A percentile compares a stretch with the other conserved stretches of the same genome.
phyloP scores from a whole-genome alignment of 495 filamentous ascomycete genomes.

The Penicillium tannophilum region DNA sequence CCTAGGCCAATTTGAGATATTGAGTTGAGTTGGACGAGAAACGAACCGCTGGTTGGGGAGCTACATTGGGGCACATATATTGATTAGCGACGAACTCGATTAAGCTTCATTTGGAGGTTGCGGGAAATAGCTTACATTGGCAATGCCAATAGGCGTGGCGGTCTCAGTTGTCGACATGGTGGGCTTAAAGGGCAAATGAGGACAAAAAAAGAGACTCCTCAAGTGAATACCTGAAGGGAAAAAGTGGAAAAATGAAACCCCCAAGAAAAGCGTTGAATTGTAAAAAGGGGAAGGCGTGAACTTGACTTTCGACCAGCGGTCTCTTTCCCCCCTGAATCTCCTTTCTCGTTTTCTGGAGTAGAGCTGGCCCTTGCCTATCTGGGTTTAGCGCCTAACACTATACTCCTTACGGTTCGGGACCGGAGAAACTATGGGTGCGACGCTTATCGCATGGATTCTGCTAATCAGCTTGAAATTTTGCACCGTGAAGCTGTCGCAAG shows the following conservation, averaged over 20 bases:
- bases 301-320: conserved; percentile 20
- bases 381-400: conserved; percentile 26
- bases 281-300: conserved; percentile 27
- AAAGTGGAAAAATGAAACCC: conserved; percentile 12
- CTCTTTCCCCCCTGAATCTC: conserved; percentile 38
- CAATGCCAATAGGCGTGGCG: conserved; percentile 97
- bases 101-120: conserved; percentile 1
- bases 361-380: conserved; percentile 35
- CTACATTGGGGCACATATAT: conserved; percentile 36
- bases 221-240: conserved; percentile 13
- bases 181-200: conserved; percentile 24
- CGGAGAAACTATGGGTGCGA: conserved; percentile 29
- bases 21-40: conserved; percentile 7
- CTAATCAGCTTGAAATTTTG: conserved; percentile 28
- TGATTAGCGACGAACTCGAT: conserved; percentile 21
- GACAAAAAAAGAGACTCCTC: conserved; percentile 15
- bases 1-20: conserved; percentile 12
- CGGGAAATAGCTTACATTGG: conserved; percentile 68
- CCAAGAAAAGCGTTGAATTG: conserved; percentile 10
- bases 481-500: conserved; percentile 29
- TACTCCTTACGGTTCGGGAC: conserved; percentile 15
- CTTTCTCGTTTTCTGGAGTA: conserved; percentile 40
- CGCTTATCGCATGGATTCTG: conserved; percentile 28
- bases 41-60: conserved; percentile 87
- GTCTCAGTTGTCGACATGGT: conserved; percentile 82